Evolutionary conservation across 345 rosid genomes (phyloP), one percentile per base, ranked within the genome.

Genomic region (Rhizophora mangle): DNA sequence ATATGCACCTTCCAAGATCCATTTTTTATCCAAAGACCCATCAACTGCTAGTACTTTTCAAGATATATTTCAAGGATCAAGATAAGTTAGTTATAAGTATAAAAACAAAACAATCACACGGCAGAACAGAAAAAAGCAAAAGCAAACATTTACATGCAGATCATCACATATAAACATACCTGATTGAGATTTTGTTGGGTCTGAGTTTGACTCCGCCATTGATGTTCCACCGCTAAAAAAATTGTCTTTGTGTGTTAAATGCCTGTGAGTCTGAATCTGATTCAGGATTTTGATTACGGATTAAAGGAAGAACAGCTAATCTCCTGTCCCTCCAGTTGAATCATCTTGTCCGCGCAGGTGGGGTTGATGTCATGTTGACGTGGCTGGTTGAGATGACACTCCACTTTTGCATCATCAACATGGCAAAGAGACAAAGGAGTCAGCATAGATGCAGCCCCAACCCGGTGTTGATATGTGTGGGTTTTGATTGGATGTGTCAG

Each of bases 201-300:
- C 20, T 30, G 75, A 11, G 31, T 72, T 72, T 16, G 64, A 43
- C 58, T 64, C 75, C 6, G 69, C 75, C 69, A 72, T 72, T 29
- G 63, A 39, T 26, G 47, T 22, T 57, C 22, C 58, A 30, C 64
- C 13, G 59, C 58, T 27, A 20, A 62, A 11, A 2, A 43, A 26
- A 9, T 16, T 7, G 24, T 3, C 3, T 29, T 5, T 9, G 16
- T 3, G 19, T 43, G 49, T 39, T 39, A 15, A 39, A 39, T 39
- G 8, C 3, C 49, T 2, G 19, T 15, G 29, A 6, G 60, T 16
- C 16, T 3, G 18, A 49, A 49, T 32, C 34, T 34, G 60, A 62
- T 19, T 8, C 9, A 24, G 6, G 65, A 32, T 1, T 13, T 49
- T 30, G 26, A 21, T 13, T 43, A 43, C 49, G 0, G 49, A 43